Evolutionary conservation across 169 alveolate genomes (phyloP).

Genomic region (Cryptosporidium meleagridis): DNA sequence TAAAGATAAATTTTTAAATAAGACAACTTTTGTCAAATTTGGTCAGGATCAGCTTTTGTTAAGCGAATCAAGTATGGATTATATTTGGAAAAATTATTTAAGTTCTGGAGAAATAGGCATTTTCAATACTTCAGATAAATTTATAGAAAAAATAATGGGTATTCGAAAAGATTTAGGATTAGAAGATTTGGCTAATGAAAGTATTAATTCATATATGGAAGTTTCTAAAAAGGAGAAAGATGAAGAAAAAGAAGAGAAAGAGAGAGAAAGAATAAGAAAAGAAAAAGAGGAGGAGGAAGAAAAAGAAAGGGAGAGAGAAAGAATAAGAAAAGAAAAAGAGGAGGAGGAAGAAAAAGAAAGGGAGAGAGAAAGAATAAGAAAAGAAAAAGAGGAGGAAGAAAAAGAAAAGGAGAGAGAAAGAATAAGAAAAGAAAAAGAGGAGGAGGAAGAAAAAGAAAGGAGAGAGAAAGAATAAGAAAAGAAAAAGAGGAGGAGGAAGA

Average conservation of each 20-base stretch:
- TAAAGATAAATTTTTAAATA: not conserved
- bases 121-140: not conserved
- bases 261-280: no score
- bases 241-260: not conserved
- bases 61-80: slow-evolving; percentile 1
- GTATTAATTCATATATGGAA: not conserved
- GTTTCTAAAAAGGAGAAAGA: not conserved
- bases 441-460: not conserved
- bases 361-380: not conserved
- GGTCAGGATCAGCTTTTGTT: slow-evolving; percentile 49
- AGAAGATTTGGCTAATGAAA: slow-evolving; percentile 11
- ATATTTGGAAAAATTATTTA: slow-evolving; percentile 53
- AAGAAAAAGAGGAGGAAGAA: not conserved
- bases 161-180: slow-evolving; percentile 46
- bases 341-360: not conserved
- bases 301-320: not conserved
- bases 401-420: no score
- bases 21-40: slow-evolving; percentile 38
- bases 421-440: not conserved
- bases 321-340: not conserved
- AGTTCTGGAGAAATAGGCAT: not conserved
- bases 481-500: not conserved
- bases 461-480: not conserved
- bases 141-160: not conserved
- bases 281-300: not conserved